Conservation (phyloP, 2,329 filamentous ascomycete species). For the Aureobasidium sp. region DNA sequence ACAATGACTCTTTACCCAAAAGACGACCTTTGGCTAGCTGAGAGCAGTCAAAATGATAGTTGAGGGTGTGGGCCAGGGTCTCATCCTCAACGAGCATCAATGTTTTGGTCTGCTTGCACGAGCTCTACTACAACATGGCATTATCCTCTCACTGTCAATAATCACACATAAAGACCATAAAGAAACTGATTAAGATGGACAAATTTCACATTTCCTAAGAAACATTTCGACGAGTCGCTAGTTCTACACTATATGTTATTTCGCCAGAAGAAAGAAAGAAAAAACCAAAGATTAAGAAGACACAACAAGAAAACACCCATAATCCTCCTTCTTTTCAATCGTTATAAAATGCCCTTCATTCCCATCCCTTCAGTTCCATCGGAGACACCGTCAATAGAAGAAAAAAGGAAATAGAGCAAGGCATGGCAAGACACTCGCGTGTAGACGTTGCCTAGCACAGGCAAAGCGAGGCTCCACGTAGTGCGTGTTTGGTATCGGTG, state of each 20-base stretch:
- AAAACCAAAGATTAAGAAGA: background rate
- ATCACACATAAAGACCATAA: background rate
- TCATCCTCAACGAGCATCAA: no score
- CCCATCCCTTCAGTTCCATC: background rate
- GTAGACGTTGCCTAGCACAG: background rate
- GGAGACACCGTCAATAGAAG: background rate
- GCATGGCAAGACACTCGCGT: background rate
- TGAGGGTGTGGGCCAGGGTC: no score
- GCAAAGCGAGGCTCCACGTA: background rate
- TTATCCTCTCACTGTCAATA: no score
- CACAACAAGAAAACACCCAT: background rate
- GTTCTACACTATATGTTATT: background rate
- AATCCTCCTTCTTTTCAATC: conserved; percentile 3
- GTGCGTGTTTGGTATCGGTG: background rate
- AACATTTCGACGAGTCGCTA: background rate
- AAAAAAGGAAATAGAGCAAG: background rate
- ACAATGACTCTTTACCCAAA: no score
- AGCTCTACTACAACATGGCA: no score
- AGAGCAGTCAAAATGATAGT: no score
- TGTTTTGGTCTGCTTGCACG: no score
- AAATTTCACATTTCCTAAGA: background rate
- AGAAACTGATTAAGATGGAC: background rate
- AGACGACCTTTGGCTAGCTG: no score
- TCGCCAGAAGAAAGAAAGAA: background rate
- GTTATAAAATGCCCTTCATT: background rate